These are phyloP conservation scores for Cladorrhinum samala DNA, from an alignment of 495 filamentous ascomycete genomes.

Conservation along the genomic window DNA sequence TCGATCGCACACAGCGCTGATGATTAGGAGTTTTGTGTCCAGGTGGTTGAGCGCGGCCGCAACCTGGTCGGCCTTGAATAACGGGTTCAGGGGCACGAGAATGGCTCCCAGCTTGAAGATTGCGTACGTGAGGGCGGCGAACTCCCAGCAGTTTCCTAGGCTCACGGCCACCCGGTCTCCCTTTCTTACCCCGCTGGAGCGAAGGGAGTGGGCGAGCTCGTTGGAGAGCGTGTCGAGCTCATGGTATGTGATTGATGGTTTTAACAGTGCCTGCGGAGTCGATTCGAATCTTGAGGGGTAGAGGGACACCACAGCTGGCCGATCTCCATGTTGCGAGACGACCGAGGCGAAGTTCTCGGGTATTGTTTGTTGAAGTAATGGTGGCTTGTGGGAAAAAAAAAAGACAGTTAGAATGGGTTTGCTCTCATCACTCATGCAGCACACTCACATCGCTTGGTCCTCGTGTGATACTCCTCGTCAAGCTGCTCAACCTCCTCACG, in stretches of 20 bases:
- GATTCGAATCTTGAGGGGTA: conserved; percentile 24
- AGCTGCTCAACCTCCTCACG: no score
- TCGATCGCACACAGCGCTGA: conserved; percentile 79
- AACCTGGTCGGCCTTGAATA: conserved; percentile 77
- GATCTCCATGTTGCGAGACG: conserved; percentile 66
- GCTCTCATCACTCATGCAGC: no score
- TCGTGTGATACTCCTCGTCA: no score
- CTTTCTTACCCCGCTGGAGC: conserved; percentile 59
- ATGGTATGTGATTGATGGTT: conserved; percentile 57
- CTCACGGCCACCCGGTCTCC: conserved; percentile 83
- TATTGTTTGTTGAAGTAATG: conserved; percentile 49
- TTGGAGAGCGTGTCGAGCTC: conserved; percentile 71
- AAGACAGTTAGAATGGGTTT: not conserved
- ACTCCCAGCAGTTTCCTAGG: conserved; percentile 80
- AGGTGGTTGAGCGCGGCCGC: conserved; percentile 73
- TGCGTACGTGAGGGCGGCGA: conserved; percentile 76
- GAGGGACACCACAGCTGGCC: conserved; percentile 47
- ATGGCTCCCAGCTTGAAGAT: conserved; percentile 90
- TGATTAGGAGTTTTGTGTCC: conserved; percentile 66
- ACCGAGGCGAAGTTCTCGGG: conserved; percentile 74
- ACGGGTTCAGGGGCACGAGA: conserved; percentile 86
- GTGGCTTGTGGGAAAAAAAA: conserved; percentile 13
- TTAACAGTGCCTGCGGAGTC: conserved; percentile 3
- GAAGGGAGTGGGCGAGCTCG: conserved; percentile 68
- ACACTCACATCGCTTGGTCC: conserved; percentile 11